Percentiles rank a stretch among this genome's conserved stretches.
Conservation (phyloP, 805 yeast genomes). For the Hanseniaspora osmophila region DNA sequence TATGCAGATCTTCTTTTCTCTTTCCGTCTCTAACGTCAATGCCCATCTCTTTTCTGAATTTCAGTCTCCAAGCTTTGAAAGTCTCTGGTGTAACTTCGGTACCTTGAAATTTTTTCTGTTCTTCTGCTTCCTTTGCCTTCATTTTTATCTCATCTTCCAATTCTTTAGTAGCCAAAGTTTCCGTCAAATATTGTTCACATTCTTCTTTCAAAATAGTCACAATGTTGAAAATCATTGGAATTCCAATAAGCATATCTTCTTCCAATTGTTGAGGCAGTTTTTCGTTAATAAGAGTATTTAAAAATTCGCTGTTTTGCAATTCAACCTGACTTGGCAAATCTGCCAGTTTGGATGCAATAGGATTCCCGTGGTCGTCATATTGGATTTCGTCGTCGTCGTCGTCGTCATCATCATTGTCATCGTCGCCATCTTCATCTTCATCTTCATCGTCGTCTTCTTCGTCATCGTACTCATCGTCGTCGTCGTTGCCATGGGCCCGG, state of each 20-base stretch:
- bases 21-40: conserved; percentile 42
- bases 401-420: conserved; percentile 9
- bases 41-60: conserved; percentile 62
- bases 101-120: conserved; percentile 81
- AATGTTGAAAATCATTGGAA: conserved; percentile 80
- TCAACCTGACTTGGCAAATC: conserved; percentile 44
- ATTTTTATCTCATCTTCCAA: conserved; percentile 43
- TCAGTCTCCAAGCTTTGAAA: conserved; percentile 57
- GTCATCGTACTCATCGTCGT: conserved; percentile 17
- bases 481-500: conserved; percentile 16
- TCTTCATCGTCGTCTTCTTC: conserved; percentile 24
- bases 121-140: conserved; percentile 57
- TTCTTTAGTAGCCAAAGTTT: conserved; percentile 42
- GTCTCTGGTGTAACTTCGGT: conserved; percentile 75
- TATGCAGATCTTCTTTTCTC: conserved; percentile 44
- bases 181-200: conserved; percentile 54
- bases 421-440: conserved; percentile 24
- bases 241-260: conserved; percentile 62
- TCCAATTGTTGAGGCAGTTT: conserved; percentile 23
- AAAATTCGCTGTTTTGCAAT: conserved; percentile 21
- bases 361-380: conserved; percentile 34
- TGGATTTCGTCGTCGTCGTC: conserved; percentile 15
- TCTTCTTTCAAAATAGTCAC: conserved; percentile 66
- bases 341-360: conserved; percentile 31
- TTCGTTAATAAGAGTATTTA: conserved; percentile 27